Base-by-base conservation (phyloP, 2,329 filamentous ascomycete genomes). In the Phialophora chinensis region DNA sequence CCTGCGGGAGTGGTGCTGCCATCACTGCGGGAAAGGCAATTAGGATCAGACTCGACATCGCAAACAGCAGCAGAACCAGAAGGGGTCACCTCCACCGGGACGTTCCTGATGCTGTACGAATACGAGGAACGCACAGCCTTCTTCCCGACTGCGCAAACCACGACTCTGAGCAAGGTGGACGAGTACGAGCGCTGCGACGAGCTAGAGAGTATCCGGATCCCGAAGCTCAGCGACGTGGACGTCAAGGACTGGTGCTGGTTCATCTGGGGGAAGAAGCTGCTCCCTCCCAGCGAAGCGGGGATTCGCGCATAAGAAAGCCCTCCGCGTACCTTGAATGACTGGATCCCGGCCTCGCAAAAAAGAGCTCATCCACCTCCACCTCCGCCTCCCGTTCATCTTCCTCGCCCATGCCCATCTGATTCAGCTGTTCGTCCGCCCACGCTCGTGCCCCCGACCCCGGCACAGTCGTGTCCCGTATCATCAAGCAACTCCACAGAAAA, bases 91-190 rank as follows among this genome's bases (percentile, higher is more conserved):
- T 67, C 65, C 3, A 57, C 64, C 1, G 66, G 68, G 17, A 62
- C 27, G 25, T 69, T 70, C 50, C 60, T 70, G n/a, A 67, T 69
- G 66, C 49, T 68, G 20, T 68, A 68, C 56, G 68, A 70, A 47
- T 70, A 70, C 44, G 63, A 70, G 23, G 66, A 68, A 17, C 59
- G 63, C 49, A 70, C 63, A n/a, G 60, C 66, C 6, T 70, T 70
- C 49, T 68, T 64, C 33, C 68, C 66, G 12, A 70, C 66, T 2
- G 59, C 25, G 33, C 68, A 70, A 57, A 66, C 53, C 6, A 29
- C 56, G 5, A 66, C 62, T 6, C 33, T 70, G 11, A 44, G 42
- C 17, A 12, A 47, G 1, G 60, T 70, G 10, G 42, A 66, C 5
- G 60, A 68, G 29, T 70, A 70, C 53, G 57, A 66, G 23, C 50